Evolutionary conservation across 2,329 filamentous ascomycete genomes (phyloP).

Genomic region (Myriosclerotinia curreyana): DNA sequence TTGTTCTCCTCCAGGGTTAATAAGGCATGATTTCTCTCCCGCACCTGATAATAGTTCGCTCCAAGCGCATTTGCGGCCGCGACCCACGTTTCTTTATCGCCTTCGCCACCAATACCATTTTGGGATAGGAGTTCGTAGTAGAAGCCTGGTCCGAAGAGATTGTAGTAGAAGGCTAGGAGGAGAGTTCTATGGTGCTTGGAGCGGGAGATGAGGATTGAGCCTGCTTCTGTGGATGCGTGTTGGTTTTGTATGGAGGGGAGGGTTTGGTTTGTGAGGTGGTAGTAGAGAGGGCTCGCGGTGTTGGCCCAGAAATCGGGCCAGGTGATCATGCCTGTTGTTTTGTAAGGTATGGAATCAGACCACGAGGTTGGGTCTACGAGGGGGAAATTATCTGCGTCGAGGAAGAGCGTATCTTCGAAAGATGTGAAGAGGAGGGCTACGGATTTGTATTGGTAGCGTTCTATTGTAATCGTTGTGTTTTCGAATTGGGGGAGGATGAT

Average conservation of each 20-base stretch:
- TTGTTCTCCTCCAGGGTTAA: background rate
- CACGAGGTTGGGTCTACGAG: slow-evolving; percentile 43
- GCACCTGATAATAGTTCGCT: slow-evolving; percentile 15
- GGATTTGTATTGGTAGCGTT: slow-evolving; percentile 48
- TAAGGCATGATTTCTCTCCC: slow-evolving; percentile 19
- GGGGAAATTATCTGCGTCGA: slow-evolving; percentile 49
- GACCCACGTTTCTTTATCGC: slow-evolving; percentile 22
- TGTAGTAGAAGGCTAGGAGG: slow-evolving; percentile 21
- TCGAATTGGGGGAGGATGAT: slow-evolving; percentile 41
- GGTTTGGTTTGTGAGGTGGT: slow-evolving; percentile 38
- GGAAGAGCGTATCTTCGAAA: slow-evolving; percentile 49
- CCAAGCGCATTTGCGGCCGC: slow-evolving; percentile 5
- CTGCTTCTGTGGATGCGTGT: slow-evolving; percentile 22
- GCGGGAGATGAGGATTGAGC: slow-evolving; percentile 18
- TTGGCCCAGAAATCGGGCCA: slow-evolving; percentile 50
- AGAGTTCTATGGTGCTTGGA: background rate
- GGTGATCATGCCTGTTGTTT: slow-evolving; percentile 43
- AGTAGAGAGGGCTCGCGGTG: slow-evolving; percentile 42
- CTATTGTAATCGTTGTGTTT: slow-evolving; percentile 34
- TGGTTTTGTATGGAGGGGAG: background rate
- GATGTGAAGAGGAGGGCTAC: slow-evolving; percentile 50
- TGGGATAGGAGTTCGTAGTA: slow-evolving; percentile 18
- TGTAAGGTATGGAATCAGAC: slow-evolving; percentile 45
- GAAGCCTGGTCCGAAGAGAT: slow-evolving; percentile 20
- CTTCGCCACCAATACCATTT: slow-evolving; percentile 20